Conservation (phyloP, 352 stramenopile genomes). For the Blastocystis sp. region DNA sequence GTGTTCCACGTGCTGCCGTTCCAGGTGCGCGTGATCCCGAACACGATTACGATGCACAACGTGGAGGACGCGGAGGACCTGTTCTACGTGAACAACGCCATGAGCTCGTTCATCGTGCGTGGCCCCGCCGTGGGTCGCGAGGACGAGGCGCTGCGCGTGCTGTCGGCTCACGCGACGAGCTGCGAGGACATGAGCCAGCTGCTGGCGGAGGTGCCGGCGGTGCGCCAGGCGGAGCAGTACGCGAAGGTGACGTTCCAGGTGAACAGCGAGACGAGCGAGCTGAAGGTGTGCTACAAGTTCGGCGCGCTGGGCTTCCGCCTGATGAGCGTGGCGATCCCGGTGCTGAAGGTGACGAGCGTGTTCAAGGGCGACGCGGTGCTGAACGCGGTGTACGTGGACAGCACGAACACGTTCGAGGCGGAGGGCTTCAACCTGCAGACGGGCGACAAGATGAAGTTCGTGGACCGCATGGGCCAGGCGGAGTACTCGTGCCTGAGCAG, state of each 20-base stretch:
- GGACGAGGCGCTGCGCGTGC: constrained; percentile 31
- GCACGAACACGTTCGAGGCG: constrained; percentile 38
- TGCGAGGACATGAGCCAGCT: neutral
- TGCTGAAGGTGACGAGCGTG: constrained; percentile 55
- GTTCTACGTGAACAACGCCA: constrained; percentile 42
- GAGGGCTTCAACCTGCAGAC: constrained; percentile 42
- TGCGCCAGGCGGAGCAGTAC: neutral
- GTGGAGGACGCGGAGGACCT: neutral
- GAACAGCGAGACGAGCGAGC: neutral
- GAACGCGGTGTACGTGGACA: constrained; percentile 35
- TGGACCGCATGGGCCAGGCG: constrained; percentile 59
- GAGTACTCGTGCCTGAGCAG: constrained; percentile 49
- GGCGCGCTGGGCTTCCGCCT: neutral
- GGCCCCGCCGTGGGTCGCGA: constrained; percentile 36
- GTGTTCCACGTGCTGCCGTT: neutral
- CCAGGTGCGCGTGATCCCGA: constrained; percentile 3
- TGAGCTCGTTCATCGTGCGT: constrained; percentile 16
- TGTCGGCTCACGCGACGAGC: neutral
- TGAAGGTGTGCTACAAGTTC: constrained; percentile 56
- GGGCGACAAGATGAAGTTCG: constrained; percentile 64
- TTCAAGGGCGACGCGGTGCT: constrained; percentile 2
- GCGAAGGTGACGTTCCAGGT: neutral
- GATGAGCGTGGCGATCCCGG: constrained; percentile 17
- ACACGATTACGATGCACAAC: constrained; percentile 37
- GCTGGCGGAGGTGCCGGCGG: constrained; percentile 5